Percentiles rank a stretch among this genome's conserved stretches.
These are phyloP conservation scores for Pythium oligandrum DNA, from an alignment of 352 stramenopile species.

Conservation along the genomic window DNA sequence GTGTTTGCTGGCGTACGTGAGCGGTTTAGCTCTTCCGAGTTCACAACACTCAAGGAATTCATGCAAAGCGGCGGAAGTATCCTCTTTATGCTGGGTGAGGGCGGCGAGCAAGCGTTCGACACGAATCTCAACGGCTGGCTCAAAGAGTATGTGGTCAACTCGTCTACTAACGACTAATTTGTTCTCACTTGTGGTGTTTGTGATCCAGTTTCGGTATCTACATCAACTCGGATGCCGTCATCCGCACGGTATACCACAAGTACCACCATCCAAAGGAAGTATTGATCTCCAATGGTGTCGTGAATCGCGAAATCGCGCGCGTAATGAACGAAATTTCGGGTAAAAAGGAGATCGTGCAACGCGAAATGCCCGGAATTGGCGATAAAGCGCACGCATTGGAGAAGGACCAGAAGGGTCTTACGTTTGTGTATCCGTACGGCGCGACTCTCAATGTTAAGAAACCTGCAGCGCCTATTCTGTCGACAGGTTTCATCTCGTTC, in stretches of 20 bases:
- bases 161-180: background rate
- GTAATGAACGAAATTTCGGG: slow-evolving; percentile 66
- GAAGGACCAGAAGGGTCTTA: slow-evolving; percentile 85
- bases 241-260: slow-evolving; percentile 94
- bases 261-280: slow-evolving; percentile 97
- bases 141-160: slow-evolving; percentile 64
- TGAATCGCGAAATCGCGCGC: slow-evolving; percentile 90
- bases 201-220: slow-evolving; percentile 72
- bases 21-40: slow-evolving; percentile 86
- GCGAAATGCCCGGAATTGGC: slow-evolving; percentile 20
- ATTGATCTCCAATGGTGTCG: slow-evolving; percentile 91
- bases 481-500: slow-evolving; percentile 93
- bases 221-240: slow-evolving; percentile 85
- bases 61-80: slow-evolving; percentile 86
- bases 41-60: slow-evolving; percentile 87
- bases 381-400: slow-evolving; percentile 48
- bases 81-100: slow-evolving; percentile 89
- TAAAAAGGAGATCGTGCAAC: slow-evolving; percentile 49
- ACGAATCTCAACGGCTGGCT: slow-evolving; percentile 95
- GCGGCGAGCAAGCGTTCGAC: slow-evolving; percentile 84
- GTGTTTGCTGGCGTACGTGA: slow-evolving; percentile 89
- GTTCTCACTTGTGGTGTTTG: background rate
- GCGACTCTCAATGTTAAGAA: slow-evolving; percentile 92
- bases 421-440: slow-evolving; percentile 95
- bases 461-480: slow-evolving; percentile 79